A percentile compares a stretch with the other conserved stretches of the same genome.
These are phyloP conservation scores for Trichoderma asperelloides DNA, from an alignment of 495 filamentous ascomycete genomes.

Conservation along the genomic window DNA sequence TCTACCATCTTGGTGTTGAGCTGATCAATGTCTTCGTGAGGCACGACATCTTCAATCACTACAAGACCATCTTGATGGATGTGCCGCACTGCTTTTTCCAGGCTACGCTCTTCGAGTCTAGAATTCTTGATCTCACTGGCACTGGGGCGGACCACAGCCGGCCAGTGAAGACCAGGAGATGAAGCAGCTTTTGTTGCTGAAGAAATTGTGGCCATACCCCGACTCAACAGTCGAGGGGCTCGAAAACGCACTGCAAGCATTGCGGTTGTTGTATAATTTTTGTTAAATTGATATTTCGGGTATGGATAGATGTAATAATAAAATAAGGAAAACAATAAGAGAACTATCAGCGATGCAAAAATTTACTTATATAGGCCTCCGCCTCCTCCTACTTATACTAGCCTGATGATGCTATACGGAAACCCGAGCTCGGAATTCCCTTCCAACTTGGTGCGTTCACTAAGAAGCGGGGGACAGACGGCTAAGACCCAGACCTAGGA, in stretches of 20 bases:
- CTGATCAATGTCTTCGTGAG: not conserved
- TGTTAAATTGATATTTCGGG: not conserved
- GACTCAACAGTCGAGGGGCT: not conserved
- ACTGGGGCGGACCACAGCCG: constrained; percentile 14
- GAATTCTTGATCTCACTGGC: constrained; percentile 13
- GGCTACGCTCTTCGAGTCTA: constrained; percentile 26
- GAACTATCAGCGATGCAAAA: not conserved
- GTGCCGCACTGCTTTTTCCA: constrained; percentile 24
- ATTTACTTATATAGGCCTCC: not conserved
- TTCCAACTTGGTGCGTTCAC: not conserved
- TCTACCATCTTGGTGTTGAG: constrained; percentile 9
- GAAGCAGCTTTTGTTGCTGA: not conserved
- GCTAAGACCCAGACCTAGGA: not conserved
- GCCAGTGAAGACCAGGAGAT: not conserved
- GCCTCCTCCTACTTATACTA: not conserved
- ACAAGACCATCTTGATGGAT: constrained; percentile 11
- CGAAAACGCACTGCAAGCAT: not conserved
- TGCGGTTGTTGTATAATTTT: not conserved
- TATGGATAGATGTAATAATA: not conserved
- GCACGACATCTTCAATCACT: constrained; percentile 9
- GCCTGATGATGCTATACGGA: not conserved
- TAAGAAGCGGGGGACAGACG: not conserved
- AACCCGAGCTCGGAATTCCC: constrained; percentile 12
- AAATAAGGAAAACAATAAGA: not conserved
- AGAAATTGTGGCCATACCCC: not conserved